Evolutionary conservation across 2,329 filamentous ascomycete genomes (phyloP), one percentile per base, ranked within the genome.

Genomic region (Cercospora beticola): DNA sequence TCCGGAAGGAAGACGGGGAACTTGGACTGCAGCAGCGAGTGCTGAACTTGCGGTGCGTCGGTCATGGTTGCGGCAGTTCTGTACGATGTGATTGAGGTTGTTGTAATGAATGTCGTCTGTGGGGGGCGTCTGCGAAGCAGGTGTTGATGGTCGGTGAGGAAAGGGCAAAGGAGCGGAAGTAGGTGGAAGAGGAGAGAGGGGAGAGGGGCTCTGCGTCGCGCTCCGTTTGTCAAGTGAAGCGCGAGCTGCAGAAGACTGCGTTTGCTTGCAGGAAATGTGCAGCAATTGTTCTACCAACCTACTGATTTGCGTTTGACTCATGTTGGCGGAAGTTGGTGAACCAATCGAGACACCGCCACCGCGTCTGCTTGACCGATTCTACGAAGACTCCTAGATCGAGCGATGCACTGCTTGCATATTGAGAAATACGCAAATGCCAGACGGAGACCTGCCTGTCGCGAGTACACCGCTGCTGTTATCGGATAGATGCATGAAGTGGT

Each of bases 1-100:
- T 72, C 66, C 26, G 73, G 73, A 1, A 74, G 68, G 28, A 64
- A 36, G 68, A 73, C 69, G 3, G 70, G 69, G 31, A 75, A 75
- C 43, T 62, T 72, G 23, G 72, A 72, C 33, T 74, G 64, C 54
- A 71, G 40, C 61, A 70, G 16, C 12, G 58, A 66, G 54, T 70
- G 58, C 59, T 62, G 46, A 12, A 31, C 30, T 9, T 52, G 61
- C 30, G 18, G 7, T 12, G 61, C 28, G 49, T 60, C 52, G 16
- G 65, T 40, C 65, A 67, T 67, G 52, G 9, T 56, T 61, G 18
- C 16, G 60, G n/a, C 6, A 23, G 5, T 62, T 7, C 4, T 52
- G 40, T 18, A 14, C 12, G 26, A 18, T 31, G 60, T 58, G 28
- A 8, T 57, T n/a, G 56, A 31, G 56, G 5, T 43, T n/a, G 5